Evolutionary conservation across 2,329 filamentous ascomycete species (phyloP).

Genomic region (Xylogone sp.): DNA sequence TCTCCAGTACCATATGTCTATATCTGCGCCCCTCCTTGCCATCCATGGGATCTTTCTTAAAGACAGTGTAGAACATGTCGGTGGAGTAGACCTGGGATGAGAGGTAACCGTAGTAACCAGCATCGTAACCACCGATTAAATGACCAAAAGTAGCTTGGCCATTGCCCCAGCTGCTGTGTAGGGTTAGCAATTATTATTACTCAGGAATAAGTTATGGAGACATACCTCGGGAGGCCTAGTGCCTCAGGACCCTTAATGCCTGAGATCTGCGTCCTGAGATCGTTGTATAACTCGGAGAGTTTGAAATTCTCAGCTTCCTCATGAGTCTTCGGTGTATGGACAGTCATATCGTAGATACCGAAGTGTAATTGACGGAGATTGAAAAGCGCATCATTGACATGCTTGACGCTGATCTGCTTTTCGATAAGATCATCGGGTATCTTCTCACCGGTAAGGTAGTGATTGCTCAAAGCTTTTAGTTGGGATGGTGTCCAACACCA

Average conservation of each 20-base stretch:
- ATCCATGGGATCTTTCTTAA: conserved; percentile 77
- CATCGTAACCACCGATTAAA: conserved; percentile 80
- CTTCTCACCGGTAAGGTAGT: conserved; percentile 66
- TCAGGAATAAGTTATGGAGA: too few relatives aligned
- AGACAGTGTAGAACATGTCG: conserved; percentile 82
- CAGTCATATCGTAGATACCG: conserved; percentile 79
- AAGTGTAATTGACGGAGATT: conserved; percentile 78
- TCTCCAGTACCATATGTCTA: conserved; percentile 73
- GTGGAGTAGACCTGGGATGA: conserved; percentile 76
- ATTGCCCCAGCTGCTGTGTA: conserved; percentile 62
- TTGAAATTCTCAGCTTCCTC: conserved; percentile 64
- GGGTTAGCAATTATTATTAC: conserved; percentile 1
- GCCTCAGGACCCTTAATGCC: conserved; percentile 72
- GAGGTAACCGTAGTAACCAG: conserved; percentile 75
- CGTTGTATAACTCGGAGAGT: conserved; percentile 66
- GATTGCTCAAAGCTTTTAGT: conserved; percentile 63
- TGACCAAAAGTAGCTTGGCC: conserved; percentile 80
- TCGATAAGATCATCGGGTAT: conserved; percentile 74
- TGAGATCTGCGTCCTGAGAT: conserved; percentile 65
- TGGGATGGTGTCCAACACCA: conserved; percentile 70
- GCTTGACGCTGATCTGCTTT: conserved; percentile 72
- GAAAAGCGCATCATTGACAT: conserved; percentile 76
- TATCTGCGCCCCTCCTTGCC: conserved; percentile 69
- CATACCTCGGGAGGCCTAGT: conserved; percentile 53
- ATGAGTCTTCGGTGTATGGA: conserved; percentile 69